Evolutionary conservation across 2,329 filamentous ascomycete species (phyloP).

Genomic region (Fusarium pseudocircinatum): DNA sequence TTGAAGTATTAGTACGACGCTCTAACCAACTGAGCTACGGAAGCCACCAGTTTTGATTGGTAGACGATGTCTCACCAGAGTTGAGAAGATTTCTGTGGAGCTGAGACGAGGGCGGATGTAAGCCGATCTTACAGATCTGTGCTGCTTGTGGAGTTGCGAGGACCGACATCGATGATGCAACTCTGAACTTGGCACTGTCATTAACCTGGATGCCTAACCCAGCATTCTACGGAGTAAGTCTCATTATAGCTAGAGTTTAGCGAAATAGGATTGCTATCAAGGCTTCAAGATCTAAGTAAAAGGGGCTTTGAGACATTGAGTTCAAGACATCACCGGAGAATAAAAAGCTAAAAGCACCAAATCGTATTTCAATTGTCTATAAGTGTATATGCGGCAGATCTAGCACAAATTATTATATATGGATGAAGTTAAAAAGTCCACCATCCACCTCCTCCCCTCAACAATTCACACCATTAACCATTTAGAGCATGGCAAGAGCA

Average conservation of each 20-base stretch:
- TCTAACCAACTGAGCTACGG: constrained; percentile 12
- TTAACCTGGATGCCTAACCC: accelerated
- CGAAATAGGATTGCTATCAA: no score
- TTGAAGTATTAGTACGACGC: constrained; percentile 12
- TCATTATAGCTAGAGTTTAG: accelerated
- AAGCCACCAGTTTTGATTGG: constrained; percentile 7
- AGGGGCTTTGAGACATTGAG: no score
- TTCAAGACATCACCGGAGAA: not conserved
- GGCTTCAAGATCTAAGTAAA: no score
- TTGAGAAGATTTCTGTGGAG: accelerated
- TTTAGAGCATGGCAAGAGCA: constrained; percentile 40
- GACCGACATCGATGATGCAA: accelerated
- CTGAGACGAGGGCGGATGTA: not conserved
- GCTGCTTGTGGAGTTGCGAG: accelerated
- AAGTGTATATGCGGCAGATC: not conserved
- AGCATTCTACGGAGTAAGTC: accelerated
- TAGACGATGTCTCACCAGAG: not conserved
- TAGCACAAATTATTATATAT: not conserved
- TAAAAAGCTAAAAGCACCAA: not conserved
- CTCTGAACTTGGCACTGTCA: no score
- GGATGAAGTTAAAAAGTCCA: not conserved
- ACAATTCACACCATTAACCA: not conserved
- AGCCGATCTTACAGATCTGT: not conserved
- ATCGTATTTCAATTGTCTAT: not conserved
- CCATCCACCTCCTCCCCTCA: not conserved